Evolutionary conservation across 2,329 filamentous ascomycete species (phyloP), one percentile per base, ranked within the genome.

Genomic region (Pseudogymnoascus sp.): DNA sequence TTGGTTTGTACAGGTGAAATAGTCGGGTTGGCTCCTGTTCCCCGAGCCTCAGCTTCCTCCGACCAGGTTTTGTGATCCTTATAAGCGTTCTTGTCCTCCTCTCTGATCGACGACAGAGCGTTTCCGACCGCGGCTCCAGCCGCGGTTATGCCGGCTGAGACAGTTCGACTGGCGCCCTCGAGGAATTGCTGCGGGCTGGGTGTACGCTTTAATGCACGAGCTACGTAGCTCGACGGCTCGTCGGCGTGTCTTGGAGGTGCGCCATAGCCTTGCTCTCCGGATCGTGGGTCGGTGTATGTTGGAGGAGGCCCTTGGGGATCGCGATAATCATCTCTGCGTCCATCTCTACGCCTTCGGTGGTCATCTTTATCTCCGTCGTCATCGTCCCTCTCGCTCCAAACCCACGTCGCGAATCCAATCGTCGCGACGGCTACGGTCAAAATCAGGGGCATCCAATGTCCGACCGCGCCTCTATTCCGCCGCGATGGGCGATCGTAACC

Each of bases 21-120:
- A n/a, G 23, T 65, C 73, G 75, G 62, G 74, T 75, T 64, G 71
- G 77, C 64, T 77, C 77, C 69, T 63, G 81, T 79, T 69, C 79
- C 79, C 72, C 89, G 85, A 60, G 89, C 83, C 70, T 90, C 88
- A 21, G 89, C 90, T 77, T 97, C 93, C 75, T 97, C 92, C 13
- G 89, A 92, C 93, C 93, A 97, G 62, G 91, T 87, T 74, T 91
- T 90, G 76, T 95, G 91, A 75, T 97, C 93, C 68, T 86, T 87
- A 74, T 89, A 95, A 62, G 89, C 89, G 67, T 85, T 84, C 73
- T 86, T 87, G 73, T 93, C 90, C 73, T 96, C 92, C 74, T 96
- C 90, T 63, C 90, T 84, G 68, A 96, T 95, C 14, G 90, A 88
- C 63, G 88, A 88, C 69, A 97, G 79, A 25, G 92, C 92, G 67